phyloP scores from a whole-genome alignment of 2,329 filamentous ascomycete genomes.

The Pseudovirgaria hyperparasitica region DNA sequence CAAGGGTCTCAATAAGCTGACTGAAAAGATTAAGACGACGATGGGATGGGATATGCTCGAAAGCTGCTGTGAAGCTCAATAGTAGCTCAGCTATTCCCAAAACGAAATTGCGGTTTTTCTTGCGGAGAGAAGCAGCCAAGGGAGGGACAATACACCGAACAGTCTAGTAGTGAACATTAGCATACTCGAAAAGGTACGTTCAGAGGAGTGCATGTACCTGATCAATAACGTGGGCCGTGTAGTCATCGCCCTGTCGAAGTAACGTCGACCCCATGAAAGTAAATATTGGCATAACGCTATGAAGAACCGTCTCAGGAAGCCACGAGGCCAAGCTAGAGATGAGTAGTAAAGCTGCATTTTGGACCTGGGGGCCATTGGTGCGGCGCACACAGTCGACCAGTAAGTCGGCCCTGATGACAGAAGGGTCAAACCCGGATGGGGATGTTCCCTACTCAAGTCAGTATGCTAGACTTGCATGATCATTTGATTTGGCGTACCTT shows the following conservation, averaged over 20 bases:
- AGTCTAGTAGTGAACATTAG: conserved; percentile 39
- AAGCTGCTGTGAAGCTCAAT: conserved; percentile 92
- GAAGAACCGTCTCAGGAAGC: conserved; percentile 80
- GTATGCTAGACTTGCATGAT: neutral
- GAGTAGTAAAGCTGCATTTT: conserved; percentile 78
- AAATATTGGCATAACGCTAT: conserved; percentile 98
- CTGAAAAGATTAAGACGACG: conserved; percentile 72
- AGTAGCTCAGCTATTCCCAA: conserved; percentile 78
- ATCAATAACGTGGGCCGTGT: conserved; percentile 90
- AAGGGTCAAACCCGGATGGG: conserved; percentile 56
- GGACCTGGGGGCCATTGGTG: conserved; percentile 82
- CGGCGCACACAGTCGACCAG: conserved; percentile 91
- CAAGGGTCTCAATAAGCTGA: conserved; percentile 73
- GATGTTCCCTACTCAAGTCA: conserved; percentile 12
- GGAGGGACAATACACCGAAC: conserved; percentile 90
- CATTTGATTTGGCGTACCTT: conserved; percentile 27
- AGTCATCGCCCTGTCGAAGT: conserved; percentile 86
- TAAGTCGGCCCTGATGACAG: conserved; percentile 73
- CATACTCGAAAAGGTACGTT: neutral
- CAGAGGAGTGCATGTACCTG: conserved; percentile 28
- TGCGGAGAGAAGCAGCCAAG: conserved; percentile 71
- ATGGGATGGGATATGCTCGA: conserved; percentile 87
- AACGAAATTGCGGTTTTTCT: conserved; percentile 63
- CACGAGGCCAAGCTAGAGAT: conserved; percentile 78
- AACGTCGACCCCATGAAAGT: conserved; percentile 94